Conservation (phyloP, 805 yeast species). For the Saccharomycopsis vini region DNA sequence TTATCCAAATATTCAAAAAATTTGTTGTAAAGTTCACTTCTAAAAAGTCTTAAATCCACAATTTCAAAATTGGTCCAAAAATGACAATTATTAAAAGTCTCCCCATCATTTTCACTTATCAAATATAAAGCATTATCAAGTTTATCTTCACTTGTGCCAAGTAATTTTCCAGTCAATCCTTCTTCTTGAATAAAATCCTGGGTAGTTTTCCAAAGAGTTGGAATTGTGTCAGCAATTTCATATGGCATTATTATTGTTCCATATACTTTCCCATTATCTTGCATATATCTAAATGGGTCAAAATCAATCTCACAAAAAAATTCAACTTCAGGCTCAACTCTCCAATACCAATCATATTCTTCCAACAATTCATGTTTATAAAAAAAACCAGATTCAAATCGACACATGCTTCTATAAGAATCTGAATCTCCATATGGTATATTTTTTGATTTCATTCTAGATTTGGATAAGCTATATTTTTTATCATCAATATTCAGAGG, state of each 20-base stretch:
- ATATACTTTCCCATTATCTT: conserved; percentile 67
- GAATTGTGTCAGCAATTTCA: conserved; percentile 77
- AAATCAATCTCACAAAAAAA: conserved; percentile 78
- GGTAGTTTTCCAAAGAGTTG: conserved; percentile 68
- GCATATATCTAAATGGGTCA: conserved; percentile 80
- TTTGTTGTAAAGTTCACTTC: conserved; percentile 42
- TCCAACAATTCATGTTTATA: conserved; percentile 64
- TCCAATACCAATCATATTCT: conserved; percentile 81
- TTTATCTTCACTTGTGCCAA: conserved; percentile 27
- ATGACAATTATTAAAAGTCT: conserved; percentile 45
- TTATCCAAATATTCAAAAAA: conserved; percentile 50
- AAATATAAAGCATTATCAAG: conserved; percentile 53
- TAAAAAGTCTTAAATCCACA: conserved; percentile 49
- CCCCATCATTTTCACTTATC: conserved; percentile 61
- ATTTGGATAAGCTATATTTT: conserved; percentile 39
- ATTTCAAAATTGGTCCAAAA: conserved; percentile 65
- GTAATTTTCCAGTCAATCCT: conserved; percentile 29
- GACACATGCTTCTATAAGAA: conserved; percentile 86
- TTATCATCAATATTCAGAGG: conserved; percentile 72
- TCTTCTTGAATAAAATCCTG: conserved; percentile 46
- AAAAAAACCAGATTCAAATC: conserved; percentile 86
- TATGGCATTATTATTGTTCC: conserved; percentile 78
- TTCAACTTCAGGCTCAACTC: conserved; percentile 90
- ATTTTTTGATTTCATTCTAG: conserved; percentile 33
- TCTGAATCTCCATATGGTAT: conserved; percentile 56